A percentile compares a stretch with the other conserved stretches of the same genome.
phyloP scores from a whole-genome alignment of 2,329 filamentous ascomycete species.

The Ophiostoma australiae region DNA sequence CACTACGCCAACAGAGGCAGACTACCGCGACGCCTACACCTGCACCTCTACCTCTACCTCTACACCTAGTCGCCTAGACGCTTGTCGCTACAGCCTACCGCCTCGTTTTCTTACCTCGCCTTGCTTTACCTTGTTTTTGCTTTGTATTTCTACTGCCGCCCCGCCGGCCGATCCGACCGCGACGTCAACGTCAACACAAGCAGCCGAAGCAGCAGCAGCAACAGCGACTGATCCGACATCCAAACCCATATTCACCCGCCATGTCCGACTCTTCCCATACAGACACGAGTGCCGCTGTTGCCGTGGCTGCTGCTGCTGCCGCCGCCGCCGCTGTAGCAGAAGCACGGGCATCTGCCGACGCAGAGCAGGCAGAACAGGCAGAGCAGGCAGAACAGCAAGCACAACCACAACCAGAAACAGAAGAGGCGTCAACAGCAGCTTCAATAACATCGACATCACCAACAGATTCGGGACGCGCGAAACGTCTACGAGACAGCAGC shows the following conservation, averaged over 20 bases:
- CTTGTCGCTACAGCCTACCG: background rate
- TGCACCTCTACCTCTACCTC: background rate
- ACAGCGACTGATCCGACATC: constrained; percentile 27
- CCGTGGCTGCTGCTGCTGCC: constrained; percentile 28
- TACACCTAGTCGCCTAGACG: background rate
- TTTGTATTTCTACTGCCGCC: constrained; percentile 28
- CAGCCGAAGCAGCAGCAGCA: background rate
- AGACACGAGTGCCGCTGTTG: constrained; percentile 25
- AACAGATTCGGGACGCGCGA: background rate
- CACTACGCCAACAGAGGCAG: background rate
- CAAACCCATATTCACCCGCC: background rate
- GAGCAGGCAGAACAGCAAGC: constrained; percentile 1
- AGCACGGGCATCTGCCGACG: constrained; percentile 9
- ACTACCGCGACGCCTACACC: background rate
- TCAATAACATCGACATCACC: background rate
- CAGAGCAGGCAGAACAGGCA: constrained; percentile 4
- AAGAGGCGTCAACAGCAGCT: constrained; percentile 30
- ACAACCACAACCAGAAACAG: background rate
- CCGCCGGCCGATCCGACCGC: constrained; percentile 32
- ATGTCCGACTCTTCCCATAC: constrained; percentile 27
- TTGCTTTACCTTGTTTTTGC: background rate
- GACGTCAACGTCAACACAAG: constrained; percentile 10
- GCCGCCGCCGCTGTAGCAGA: constrained; percentile 32
- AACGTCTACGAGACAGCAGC: background rate
- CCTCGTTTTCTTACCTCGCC: background rate